Evolutionary conservation across 2,329 filamentous ascomycete species (phyloP).

Genomic region (Coniella lustricola): DNA sequence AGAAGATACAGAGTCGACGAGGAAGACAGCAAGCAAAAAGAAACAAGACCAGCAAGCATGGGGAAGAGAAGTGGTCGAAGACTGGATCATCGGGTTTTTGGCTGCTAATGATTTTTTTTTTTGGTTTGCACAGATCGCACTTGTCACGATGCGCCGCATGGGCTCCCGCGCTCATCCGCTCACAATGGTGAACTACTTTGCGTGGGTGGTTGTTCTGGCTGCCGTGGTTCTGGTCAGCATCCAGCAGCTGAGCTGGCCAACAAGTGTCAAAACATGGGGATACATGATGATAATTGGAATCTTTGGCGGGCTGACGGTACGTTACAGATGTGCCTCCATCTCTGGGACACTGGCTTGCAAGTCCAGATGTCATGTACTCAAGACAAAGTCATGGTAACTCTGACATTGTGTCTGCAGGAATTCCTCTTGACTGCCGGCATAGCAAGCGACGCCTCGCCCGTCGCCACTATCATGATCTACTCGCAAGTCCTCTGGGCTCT

Average conservation of each 20-base stretch:
- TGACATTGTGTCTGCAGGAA: slow-evolving; percentile 38
- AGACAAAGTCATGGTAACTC: no score
- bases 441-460: slow-evolving; percentile 59
- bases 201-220: slow-evolving; percentile 8
- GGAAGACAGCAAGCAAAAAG: no score
- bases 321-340: no score
- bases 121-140: slow-evolving; percentile 11
- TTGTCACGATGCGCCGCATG: slow-evolving; percentile 19
- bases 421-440: slow-evolving; percentile 76
- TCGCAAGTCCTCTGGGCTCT: slow-evolving; percentile 51
- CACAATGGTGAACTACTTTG: slow-evolving; percentile 11
- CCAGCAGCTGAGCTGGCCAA: slow-evolving; percentile 37
- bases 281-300: slow-evolving; percentile 62
- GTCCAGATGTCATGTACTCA: not conserved
- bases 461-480: slow-evolving; percentile 51
- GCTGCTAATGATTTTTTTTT: not conserved
- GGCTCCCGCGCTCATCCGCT: slow-evolving; percentile 10
- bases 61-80: no score
- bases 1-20: no score
- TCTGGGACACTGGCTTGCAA: not conserved
- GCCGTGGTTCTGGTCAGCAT: slow-evolving; percentile 19
- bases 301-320: slow-evolving; percentile 65
- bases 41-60: no score
- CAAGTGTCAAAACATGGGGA: slow-evolving; percentile 49
- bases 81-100: no score